Evolutionary conservation across 2,329 filamentous ascomycete species (phyloP).

Genomic region (Trichoderma koningii): DNA sequence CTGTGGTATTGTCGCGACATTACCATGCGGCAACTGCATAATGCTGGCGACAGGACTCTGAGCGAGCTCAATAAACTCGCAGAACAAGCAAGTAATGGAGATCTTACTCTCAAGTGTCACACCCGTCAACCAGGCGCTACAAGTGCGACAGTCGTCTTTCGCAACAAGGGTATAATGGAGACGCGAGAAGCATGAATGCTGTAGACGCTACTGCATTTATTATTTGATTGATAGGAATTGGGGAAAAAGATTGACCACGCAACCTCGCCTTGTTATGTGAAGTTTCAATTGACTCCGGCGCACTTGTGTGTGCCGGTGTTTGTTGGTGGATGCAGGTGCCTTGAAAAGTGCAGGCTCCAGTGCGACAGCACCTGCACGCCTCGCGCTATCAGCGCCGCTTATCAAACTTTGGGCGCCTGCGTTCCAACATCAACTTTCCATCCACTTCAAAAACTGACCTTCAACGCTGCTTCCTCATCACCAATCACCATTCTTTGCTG

Average conservation of each 20-base stretch:
- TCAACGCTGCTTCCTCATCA: conserved; percentile 1
- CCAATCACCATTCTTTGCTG: not conserved
- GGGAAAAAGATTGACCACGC: not conserved
- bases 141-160: not conserved
- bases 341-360: not conserved
- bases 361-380: not conserved
- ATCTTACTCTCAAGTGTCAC: not conserved
- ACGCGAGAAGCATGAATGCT: no score
- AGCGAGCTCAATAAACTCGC: not conserved
- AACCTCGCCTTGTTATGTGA: not conserved
- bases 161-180: not conserved
- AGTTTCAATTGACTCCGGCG: not conserved
- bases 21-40: conserved; percentile 17
- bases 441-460: not conserved
- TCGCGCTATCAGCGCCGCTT: not conserved
- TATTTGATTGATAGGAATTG: not conserved
- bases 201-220: no score
- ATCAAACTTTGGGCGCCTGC: conserved; percentile 2
- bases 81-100: not conserved
- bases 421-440: not conserved
- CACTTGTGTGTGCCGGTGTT: no score
- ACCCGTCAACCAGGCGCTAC: not conserved
- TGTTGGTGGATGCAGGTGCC: no score
- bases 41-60: conserved; percentile 1
- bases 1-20: not conserved